Evolutionary conservation across 2,329 filamentous ascomycete genomes (phyloP).

Genomic region (Talaromyces islandicus): DNA sequence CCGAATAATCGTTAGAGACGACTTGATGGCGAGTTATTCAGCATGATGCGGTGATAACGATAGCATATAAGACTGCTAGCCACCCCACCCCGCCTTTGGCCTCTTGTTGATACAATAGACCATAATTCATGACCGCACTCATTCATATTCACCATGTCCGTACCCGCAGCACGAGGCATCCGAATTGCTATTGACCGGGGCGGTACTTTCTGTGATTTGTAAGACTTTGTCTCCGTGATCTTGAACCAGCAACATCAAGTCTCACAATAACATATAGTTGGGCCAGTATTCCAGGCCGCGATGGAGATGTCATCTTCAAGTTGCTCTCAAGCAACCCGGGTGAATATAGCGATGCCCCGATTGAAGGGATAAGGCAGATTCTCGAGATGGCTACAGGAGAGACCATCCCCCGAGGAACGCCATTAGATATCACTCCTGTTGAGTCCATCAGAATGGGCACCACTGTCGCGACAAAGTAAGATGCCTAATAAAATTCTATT

Average conservation of each 20-base stretch:
- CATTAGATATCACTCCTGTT: conserved; percentile 13
- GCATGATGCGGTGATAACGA: not conserved
- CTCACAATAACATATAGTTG: conserved; percentile 4
- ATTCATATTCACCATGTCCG: conserved; percentile 4
- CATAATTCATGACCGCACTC: not conserved
- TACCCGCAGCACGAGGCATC: conserved; percentile 2
- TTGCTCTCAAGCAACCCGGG: conserved; percentile 21
- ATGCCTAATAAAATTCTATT: not conserved
- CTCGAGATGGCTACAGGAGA: conserved; percentile 14
- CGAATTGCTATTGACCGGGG: conserved; percentile 16
- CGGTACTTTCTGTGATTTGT: conserved; percentile 19
- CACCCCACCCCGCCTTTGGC: not conserved
- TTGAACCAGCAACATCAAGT: not conserved
- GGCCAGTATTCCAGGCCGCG: conserved; percentile 14
- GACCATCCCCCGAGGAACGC: conserved; percentile 13
- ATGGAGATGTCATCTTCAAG: conserved; percentile 22
- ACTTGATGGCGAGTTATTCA: not conserved
- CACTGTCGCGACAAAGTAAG: conserved; percentile 72
- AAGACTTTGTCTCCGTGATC: not conserved
- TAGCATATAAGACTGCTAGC: not conserved
- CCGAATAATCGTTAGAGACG: not conserved
- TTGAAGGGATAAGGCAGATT: conserved; percentile 77
- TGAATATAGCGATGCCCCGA: conserved; percentile 48
- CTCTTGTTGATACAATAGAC: not conserved
- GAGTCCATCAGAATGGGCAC: conserved; percentile 75